These are phyloP conservation scores for Fonsecaea pedrosoi DNA, from an alignment of 2,329 filamentous ascomycete genomes.

Conservation along the genomic window DNA sequence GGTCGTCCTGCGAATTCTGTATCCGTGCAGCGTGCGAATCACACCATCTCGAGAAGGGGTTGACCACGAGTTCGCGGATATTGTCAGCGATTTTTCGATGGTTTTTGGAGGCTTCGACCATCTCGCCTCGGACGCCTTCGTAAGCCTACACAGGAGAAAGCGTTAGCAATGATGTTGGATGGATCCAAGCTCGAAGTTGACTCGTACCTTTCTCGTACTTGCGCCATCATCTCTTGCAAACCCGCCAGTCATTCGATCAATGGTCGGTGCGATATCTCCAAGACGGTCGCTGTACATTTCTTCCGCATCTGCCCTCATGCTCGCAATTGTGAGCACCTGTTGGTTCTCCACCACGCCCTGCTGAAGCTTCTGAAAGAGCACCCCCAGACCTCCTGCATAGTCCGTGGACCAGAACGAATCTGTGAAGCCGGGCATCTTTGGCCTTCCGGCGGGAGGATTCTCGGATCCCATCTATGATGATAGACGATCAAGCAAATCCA, in stretches of 20 bases:
- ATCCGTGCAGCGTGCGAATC: constrained; percentile 91
- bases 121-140: constrained; percentile 88
- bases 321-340: constrained; percentile 88
- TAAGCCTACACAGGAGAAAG: constrained; percentile 69
- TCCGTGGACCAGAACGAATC: constrained; percentile 98
- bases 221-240: constrained; percentile 93
- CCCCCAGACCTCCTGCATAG: constrained; percentile 93
- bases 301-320: constrained; percentile 94
- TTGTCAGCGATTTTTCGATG: constrained; percentile 96
- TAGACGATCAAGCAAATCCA: background rate
- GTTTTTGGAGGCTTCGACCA: constrained; percentile 86
- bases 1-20: constrained; percentile 91
- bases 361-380: constrained; percentile 94
- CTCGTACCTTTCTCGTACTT: constrained; percentile 84
- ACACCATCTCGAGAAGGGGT: constrained; percentile 94
- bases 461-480: constrained; percentile 26
- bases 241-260: constrained; percentile 81
- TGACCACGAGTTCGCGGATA: constrained; percentile 93
- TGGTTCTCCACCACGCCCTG: constrained; percentile 95
- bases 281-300: constrained; percentile 84
- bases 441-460: constrained; percentile 19
- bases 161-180: constrained; percentile 17
- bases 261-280: constrained; percentile 78
- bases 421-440: constrained; percentile 82
- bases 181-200: background rate